A percentile compares a stretch with the other conserved stretches of the same genome.
These are phyloP conservation scores for Xylaria sp. DNA, from an alignment of 2,329 filamentous ascomycete genomes.

Conservation along the genomic window DNA sequence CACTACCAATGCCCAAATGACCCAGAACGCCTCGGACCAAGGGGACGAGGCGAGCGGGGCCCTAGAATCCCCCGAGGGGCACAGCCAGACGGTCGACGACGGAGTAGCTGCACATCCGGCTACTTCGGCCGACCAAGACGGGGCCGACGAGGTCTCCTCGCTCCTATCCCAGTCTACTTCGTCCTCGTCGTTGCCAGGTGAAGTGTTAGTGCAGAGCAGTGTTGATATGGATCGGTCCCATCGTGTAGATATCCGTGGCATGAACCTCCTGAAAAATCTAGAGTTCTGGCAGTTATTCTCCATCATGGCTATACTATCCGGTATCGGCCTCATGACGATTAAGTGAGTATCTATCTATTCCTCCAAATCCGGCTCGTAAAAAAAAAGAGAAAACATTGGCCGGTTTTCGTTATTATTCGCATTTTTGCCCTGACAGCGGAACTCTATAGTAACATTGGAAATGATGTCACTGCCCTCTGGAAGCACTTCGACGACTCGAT, in stretches of 20 bases:
- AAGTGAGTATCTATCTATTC: slow-evolving; percentile 65
- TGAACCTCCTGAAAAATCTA: slow-evolving; percentile 68
- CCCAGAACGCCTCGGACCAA: slow-evolving; percentile 32
- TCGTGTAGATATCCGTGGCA: slow-evolving; percentile 87
- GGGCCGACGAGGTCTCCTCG: slow-evolving; percentile 76
- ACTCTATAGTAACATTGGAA: slow-evolving; percentile 96
- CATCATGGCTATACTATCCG: slow-evolving; percentile 87
- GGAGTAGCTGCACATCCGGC: slow-evolving; percentile 19
- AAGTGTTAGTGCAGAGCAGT: slow-evolving; percentile 58
- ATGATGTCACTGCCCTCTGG: slow-evolving; percentile 87
- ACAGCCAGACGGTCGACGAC: slow-evolving; percentile 26
- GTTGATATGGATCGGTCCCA: slow-evolving; percentile 75
- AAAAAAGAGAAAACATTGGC: too few species aligned
- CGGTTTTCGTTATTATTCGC: neutral
- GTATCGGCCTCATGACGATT: slow-evolving; percentile 97
- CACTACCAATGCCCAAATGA: slow-evolving; percentile 39
- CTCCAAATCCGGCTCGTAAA: neutral
- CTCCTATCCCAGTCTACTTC: slow-evolving; percentile 70
- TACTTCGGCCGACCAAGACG: slow-evolving; percentile 32
- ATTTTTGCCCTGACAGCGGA: too few species aligned
- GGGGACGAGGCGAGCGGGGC: slow-evolving; percentile 25
- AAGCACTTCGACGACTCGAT: slow-evolving; percentile 77
- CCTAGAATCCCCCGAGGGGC: slow-evolving; percentile 17
- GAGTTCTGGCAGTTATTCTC: slow-evolving; percentile 92
- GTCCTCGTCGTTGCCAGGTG: slow-evolving; percentile 50